These are phyloP conservation scores for Pseudogymnoascus sp. DNA, from an alignment of 2,329 filamentous ascomycete species.

Conservation along the genomic window DNA sequence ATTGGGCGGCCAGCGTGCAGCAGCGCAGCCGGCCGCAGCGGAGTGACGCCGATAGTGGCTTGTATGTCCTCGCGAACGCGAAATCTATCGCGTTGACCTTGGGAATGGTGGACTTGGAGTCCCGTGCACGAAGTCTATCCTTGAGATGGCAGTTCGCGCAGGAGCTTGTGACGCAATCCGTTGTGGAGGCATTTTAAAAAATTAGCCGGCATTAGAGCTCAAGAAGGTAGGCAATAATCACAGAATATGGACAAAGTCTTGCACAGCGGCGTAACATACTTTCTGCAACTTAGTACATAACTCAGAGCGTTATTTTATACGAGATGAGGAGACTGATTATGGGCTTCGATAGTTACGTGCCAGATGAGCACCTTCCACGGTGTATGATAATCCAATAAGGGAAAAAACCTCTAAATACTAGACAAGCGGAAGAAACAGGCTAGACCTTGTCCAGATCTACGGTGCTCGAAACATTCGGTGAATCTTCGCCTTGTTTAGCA, in stretches of 20 bases:
- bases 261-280: background rate
- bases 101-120: background rate
- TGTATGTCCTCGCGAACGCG: background rate
- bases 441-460: too few relatives aligned
- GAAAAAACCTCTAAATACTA: too few relatives aligned
- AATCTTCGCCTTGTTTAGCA: too few relatives aligned
- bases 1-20: background rate
- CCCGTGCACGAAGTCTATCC: background rate
- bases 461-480: too few relatives aligned
- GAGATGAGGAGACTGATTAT: background rate
- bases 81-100: background rate
- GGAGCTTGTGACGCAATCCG: background rate
- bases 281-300: background rate
- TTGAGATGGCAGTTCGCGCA: background rate
- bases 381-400: too few relatives aligned
- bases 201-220: background rate
- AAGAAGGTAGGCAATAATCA: background rate
- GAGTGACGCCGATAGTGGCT: background rate
- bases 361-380: background rate
- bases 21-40: background rate
- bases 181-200: background rate
- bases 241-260: background rate
- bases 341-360: background rate
- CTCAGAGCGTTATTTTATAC: background rate
- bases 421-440: too few relatives aligned